Conservation (phyloP, 441 rosid genomes). For the Adansonia madagascariensis region DNA sequence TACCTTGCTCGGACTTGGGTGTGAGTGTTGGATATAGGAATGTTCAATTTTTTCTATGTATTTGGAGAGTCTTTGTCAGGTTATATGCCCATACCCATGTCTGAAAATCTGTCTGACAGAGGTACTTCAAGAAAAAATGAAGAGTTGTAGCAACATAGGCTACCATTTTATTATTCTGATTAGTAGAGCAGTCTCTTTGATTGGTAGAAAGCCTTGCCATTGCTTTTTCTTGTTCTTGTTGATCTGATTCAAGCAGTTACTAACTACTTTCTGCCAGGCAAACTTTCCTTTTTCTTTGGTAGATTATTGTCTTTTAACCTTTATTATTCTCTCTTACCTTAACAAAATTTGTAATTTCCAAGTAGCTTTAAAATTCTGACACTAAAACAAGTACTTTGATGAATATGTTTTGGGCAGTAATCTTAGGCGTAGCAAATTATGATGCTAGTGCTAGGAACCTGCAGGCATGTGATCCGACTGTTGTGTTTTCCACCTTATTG, state of each 20-base stretch:
- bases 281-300: background rate
- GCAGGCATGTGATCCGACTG: conserved; percentile 13
- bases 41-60: background rate
- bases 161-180: background rate
- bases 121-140: background rate
- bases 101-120: background rate
- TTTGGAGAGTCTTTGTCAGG: background rate
- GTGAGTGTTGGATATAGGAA: background rate
- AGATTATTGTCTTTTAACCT: conserved; percentile 3
- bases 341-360: background rate
- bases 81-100: background rate
- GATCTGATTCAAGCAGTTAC: background rate
- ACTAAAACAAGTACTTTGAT: background rate
- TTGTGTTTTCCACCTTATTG: conserved; percentile 31
- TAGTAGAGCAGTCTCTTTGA: background rate
- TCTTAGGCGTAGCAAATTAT: background rate
- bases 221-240: background rate
- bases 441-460: background rate
- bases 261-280: background rate
- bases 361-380: background rate
- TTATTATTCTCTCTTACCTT: background rate
- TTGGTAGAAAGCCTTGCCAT: background rate
- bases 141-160: too few relatives aligned
- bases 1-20: background rate
- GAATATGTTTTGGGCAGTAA: background rate